Base-by-base conservation (phyloP, 2,329 filamentous ascomycete species). In the Albophoma yamanashiensis region DNA sequence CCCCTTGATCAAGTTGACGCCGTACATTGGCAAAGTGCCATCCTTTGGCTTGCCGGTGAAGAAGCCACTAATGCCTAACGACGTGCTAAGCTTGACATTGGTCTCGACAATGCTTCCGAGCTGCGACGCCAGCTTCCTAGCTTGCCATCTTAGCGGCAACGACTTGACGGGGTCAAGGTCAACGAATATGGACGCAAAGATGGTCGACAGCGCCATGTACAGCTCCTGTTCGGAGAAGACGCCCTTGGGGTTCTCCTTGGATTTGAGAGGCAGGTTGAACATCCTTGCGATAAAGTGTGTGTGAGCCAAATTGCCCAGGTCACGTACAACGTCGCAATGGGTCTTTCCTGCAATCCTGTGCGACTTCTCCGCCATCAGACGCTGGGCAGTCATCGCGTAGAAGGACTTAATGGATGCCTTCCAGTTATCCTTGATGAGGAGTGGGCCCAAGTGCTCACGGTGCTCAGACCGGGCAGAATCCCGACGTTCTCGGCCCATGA, bases 261-360 rank as follows among this genome's bases (percentile, higher is more conserved):
- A 86, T 75, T 89, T 89, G 45, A 91, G 75, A 0, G 88, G 87
- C 4, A 91, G 74, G 56, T 84, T 83, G 68, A 89, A 88, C 27
- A 79, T 77, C 5, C 81, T 79, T 2, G 87, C 77, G 0, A 82
- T 84, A 47, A 89, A 89, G 65, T 84, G 78, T 4, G 86, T 82
- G 7, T 87, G 86, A 0, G 79, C 81, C 34, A 89, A 73, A 67
- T 91, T 91, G 34, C 83, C 86, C 1, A 91, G 81, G 59, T 90
- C 86, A 31, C 86, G 82, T 12, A 90, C 76, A 4, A 92, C 78
- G 65, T 94, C 90, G 47, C 91, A 81, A 68, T 90, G 86, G 4
- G 78, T 81, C 59, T 66, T 68, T 0, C 71, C 74, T 36, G 67
- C 74, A 1, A 92, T 79, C 60, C 79, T 81, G 71, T 84, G 89